phyloP scores from a whole-genome alignment of 148 eudicot species.

The Nepenthes mirabilis region DNA sequence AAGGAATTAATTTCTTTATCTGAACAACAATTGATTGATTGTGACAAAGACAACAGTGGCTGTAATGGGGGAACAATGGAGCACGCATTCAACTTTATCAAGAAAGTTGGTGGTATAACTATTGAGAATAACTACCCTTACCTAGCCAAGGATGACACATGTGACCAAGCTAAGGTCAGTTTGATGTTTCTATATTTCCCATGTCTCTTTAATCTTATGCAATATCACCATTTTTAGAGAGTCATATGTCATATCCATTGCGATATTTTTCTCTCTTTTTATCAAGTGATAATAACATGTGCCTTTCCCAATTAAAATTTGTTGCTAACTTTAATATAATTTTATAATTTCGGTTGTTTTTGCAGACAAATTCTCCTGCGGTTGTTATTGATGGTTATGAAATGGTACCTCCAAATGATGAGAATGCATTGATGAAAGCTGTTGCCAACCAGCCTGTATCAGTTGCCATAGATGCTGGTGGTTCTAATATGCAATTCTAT shows the following conservation, averaged over 20 bases:
- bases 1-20: conserved; percentile 43
- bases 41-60: conserved; percentile 39
- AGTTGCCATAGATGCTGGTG: conserved; percentile 58
- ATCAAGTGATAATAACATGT: not conserved
- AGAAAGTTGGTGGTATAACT: conserved; percentile 26
- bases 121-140: conserved; percentile 37
- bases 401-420: conserved; percentile 52
- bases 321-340: not conserved
- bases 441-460: conserved; percentile 73
- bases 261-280: too few relatives aligned
- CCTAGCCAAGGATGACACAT: conserved; percentile 20
- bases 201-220: too few relatives aligned
- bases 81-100: conserved; percentile 33
- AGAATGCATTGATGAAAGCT: conserved; percentile 57
- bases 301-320: not conserved
- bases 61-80: conserved; percentile 59
- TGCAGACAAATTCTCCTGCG: conserved; percentile 42
- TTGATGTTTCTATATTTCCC: not conserved
- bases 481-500: conserved; percentile 52
- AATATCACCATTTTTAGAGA: not conserved
- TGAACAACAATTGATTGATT: conserved; percentile 72
- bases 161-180: conserved; percentile 18
- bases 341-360: conserved; percentile 10
- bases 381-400: conserved; percentile 68
- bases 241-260: not conserved